These are phyloP conservation scores for Colletotrichum sojae DNA, from an alignment of 2,329 filamentous ascomycete species.

Conservation along the genomic window DNA sequence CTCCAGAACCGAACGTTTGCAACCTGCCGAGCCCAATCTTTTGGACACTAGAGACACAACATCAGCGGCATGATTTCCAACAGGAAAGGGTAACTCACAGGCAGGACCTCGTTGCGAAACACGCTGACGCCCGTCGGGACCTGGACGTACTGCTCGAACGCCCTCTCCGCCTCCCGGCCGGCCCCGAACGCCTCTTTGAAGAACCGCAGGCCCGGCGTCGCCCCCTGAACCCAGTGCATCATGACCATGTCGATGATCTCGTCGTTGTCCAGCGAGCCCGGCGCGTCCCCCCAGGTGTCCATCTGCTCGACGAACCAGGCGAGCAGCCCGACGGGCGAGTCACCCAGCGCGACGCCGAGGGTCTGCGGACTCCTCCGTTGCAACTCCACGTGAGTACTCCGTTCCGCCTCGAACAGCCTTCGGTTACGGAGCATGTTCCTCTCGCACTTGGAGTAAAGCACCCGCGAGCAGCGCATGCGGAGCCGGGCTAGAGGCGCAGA, in stretches of 20 bases:
- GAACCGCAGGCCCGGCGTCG: conserved; percentile 23
- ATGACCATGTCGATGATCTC: conserved; percentile 45
- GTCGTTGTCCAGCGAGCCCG: conserved; percentile 31
- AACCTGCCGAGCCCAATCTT: conserved; percentile 28
- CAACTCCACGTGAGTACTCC: conserved; percentile 8
- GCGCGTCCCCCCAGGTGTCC: conserved; percentile 46
- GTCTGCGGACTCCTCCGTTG: conserved; percentile 24
- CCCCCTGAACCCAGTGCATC: conserved; percentile 32
- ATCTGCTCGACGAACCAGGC: conserved; percentile 30
- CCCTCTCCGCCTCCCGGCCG: conserved; percentile 13
- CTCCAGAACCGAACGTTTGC: conserved; percentile 32
- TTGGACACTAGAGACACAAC: conserved; percentile 5
- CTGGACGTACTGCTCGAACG: conserved; percentile 11
- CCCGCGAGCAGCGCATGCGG: conserved; percentile 11
- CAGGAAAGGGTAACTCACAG: background rate
- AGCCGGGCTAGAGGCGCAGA: conserved; percentile 7
- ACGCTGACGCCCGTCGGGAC: conserved; percentile 14
- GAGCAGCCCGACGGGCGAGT: conserved; percentile 49
- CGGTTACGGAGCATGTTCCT: conserved; percentile 10
- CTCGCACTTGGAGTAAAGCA: conserved; percentile 26
- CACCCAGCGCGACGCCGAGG: conserved; percentile 43
- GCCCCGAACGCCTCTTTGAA: conserved; percentile 35
- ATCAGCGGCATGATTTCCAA: background rate
- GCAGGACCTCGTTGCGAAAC: conserved; percentile 12
- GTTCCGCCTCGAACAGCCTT: conserved; percentile 1